Base-by-base conservation (phyloP, 1,284 basidiomycete species). In the Fomitopsis palustris region DNA sequence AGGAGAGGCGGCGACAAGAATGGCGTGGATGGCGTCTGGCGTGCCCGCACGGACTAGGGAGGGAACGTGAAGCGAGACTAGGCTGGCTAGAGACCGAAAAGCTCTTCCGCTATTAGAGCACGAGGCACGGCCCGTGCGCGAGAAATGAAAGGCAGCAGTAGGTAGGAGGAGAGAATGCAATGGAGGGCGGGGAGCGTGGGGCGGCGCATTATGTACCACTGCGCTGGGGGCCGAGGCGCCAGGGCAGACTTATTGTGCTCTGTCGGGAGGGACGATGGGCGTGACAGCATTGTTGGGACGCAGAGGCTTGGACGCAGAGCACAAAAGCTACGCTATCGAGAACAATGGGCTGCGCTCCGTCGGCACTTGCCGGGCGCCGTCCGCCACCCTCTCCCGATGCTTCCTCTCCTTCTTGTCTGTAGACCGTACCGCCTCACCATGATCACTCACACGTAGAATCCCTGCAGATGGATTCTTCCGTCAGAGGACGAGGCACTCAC, bases 261-360 rank as follows among this genome's bases (percentile, higher is more conserved):
- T 4, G 49, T 52, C 27, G 29, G 49, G 49, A 33, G n/a, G 33
- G 31, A 6, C 17, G 49, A 21, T 52, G 49, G 10, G 19, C 9
- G 29, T 37, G 49, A 21, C 9, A 19, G 31, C 49, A 52, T 52
- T 52, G 49, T 52, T 52, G 31, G 35, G 8, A 37, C 12, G 12
- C 35, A 3, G 5, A 23, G 31, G 21, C 7, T 14, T 9, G 31
- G 49, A 33, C 21, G 49, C n/a, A 8, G 9, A 52, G 49, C 31
- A 52, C 49, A 52, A 52, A 33, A 52, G 49, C 49, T 52, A 25
- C 49, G 49, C 49, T 52, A 35, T 52, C 10, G 16, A 52, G 49
- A 52, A 52, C 49, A 52, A 52, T 52, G 49, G 49, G 23, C 25
- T 5, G 4, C 12, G 9, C 25, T 12, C 16, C 31, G 16, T 37